These are phyloP conservation scores for Bolboschoenus planiculmis DNA, from an alignment of 176 grass and related monocot species.

Conservation along the genomic window DNA sequence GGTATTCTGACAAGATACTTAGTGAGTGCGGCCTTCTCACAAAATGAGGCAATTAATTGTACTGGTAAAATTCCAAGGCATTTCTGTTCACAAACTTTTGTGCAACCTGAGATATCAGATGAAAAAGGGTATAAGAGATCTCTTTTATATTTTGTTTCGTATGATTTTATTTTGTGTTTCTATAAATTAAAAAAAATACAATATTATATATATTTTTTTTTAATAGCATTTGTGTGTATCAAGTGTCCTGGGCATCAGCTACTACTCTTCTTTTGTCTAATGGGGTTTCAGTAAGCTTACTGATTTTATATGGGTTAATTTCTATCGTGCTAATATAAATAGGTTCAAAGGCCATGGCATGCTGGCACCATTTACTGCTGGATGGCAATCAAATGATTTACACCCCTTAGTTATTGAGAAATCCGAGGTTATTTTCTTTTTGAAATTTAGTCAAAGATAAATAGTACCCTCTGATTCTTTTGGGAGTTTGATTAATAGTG, in stretches of 20 bases:
- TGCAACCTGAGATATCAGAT: slow-evolving; percentile 38
- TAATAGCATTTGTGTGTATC: not conserved
- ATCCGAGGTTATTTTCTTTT: slow-evolving; percentile 56
- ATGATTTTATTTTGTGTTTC: slow-evolving; percentile 5
- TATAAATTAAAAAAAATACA: not conserved
- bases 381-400: slow-evolving; percentile 83
- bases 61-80: slow-evolving; percentile 34
- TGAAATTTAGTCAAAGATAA: not conserved
- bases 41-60: slow-evolving; percentile 29
- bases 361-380: slow-evolving; percentile 98
- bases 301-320: slow-evolving; percentile 3
- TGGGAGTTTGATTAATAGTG: not conserved
- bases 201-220: not conserved
- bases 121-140: slow-evolving; percentile 52
- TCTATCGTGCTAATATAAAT: slow-evolving; percentile 7
- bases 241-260: not conserved
- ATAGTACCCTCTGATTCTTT: not conserved
- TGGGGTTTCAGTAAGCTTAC: not conserved
- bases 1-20: slow-evolving; percentile 41
- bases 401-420: slow-evolving; percentile 81
- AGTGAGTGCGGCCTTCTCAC: slow-evolving; percentile 22
- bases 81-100: slow-evolving; percentile 49
- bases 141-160: not conserved
- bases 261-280: not conserved
- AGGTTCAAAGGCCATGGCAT: slow-evolving; percentile 98